Evolutionary conservation across 2,329 filamentous ascomycete species (phyloP).

Genomic region (Ambrosiella beaveri): DNA sequence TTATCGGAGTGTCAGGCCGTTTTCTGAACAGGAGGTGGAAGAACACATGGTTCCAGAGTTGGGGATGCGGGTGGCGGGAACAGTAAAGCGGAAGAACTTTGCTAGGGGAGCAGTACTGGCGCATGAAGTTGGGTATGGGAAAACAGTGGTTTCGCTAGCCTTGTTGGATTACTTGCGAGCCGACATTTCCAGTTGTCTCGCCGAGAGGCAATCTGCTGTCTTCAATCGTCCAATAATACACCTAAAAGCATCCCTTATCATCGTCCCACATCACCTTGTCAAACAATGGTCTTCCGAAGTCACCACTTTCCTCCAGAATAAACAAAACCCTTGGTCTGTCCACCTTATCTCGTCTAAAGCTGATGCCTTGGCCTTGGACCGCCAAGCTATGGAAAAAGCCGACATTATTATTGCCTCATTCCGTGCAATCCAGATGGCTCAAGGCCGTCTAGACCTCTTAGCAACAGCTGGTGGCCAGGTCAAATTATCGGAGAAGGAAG

Average conservation of each 20-base stretch:
- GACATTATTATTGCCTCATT: constrained; percentile 23
- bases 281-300: constrained; percentile 24
- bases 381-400: constrained; percentile 17
- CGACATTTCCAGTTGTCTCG: constrained; percentile 14
- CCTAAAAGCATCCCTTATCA: constrained; percentile 23
- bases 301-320: constrained; percentile 18
- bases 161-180: constrained; percentile 20
- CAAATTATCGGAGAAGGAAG: constrained; percentile 13
- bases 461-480: constrained; percentile 11
- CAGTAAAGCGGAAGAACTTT: constrained; percentile 17
- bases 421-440: constrained; percentile 14
- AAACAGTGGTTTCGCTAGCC: constrained; percentile 26
- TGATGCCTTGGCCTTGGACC: constrained; percentile 1
- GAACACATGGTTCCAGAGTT: constrained; percentile 21
- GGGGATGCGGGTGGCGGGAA: constrained; percentile 21
- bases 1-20: constrained; percentile 16
- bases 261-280: constrained; percentile 25
- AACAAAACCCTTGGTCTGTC: constrained; percentile 13
- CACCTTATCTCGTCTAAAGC: constrained; percentile 16
- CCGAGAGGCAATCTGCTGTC: constrained; percentile 8
- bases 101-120: constrained; percentile 25
- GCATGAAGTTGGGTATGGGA: constrained; percentile 29
- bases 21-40: constrained; percentile 22
- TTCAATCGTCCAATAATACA: constrained; percentile 7
- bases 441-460: constrained; percentile 7